A percentile compares a stretch with the other conserved stretches of the same genome.
Evolutionary conservation across 108 stramenopile genomes (phyloP).

Genomic region (Nitzschia sp.): DNA sequence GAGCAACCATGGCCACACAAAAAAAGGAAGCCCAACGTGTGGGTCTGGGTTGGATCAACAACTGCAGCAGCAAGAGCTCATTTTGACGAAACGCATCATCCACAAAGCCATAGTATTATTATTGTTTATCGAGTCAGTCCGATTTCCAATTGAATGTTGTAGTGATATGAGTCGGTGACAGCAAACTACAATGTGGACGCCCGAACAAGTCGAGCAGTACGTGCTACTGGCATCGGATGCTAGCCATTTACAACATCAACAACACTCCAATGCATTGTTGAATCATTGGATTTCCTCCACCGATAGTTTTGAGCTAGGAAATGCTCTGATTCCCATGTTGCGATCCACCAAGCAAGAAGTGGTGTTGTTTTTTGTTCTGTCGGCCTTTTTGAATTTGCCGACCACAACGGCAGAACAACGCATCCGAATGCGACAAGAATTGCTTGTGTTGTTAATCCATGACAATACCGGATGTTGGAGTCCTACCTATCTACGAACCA

Average conservation of each 20-base stretch:
- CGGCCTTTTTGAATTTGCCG: slow-evolving; percentile 38
- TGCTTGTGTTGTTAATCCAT: slow-evolving; percentile 10
- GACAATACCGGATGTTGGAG: slow-evolving; percentile 31
- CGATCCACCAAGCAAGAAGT: slow-evolving; percentile 26
- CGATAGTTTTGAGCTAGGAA: slow-evolving; percentile 14
- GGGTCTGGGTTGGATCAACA: too few relatives aligned
- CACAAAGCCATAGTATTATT: too few relatives aligned
- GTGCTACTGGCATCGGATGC: slow-evolving; percentile 36
- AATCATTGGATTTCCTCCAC: slow-evolving; percentile 32
- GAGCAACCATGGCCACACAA: too few relatives aligned
- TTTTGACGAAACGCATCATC: too few relatives aligned
- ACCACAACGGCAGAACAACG: slow-evolving; percentile 25
- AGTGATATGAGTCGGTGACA: slow-evolving; percentile 13
- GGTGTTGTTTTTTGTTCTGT: slow-evolving; percentile 53
- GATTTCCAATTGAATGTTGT: too few relatives aligned
- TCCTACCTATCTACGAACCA: slow-evolving; percentile 53
- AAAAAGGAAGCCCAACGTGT: too few relatives aligned
- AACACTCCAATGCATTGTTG: slow-evolving; percentile 32
- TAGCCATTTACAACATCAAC: slow-evolving; percentile 27
- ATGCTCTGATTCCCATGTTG: slow-evolving; percentile 20
- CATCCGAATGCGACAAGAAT: slow-evolving; percentile 29
- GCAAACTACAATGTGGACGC: slow-evolving; percentile 29
- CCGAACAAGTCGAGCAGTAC: slow-evolving; percentile 36
- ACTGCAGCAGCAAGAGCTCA: too few relatives aligned
- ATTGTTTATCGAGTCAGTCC: too few relatives aligned